Conservation (phyloP, 2,329 filamentous ascomycete species). For the Aspergillus sergii region DNA sequence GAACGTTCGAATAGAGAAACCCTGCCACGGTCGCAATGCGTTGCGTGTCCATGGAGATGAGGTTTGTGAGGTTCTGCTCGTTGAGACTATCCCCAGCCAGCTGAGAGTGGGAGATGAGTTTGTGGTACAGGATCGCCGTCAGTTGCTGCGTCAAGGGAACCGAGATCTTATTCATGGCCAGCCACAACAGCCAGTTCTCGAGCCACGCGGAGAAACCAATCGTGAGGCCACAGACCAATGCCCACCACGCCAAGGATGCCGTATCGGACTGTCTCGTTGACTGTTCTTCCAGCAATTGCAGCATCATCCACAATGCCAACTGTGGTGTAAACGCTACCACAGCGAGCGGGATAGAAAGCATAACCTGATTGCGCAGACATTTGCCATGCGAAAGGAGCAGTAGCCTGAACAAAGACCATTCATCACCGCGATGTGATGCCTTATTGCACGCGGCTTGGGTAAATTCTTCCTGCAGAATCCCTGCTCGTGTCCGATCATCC, state of each 20-base stretch:
- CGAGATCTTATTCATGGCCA: constrained; percentile 3
- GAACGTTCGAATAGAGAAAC: constrained; percentile 67
- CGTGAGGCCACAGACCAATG: background rate
- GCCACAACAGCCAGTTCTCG: constrained; percentile 9
- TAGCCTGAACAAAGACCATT: background rate
- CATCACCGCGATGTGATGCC: background rate
- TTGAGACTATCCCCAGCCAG: background rate
- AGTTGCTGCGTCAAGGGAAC: constrained; percentile 7
- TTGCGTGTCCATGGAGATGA: constrained; percentile 75
- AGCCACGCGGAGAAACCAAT: constrained; percentile 8
- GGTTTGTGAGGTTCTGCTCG: constrained; percentile 54
- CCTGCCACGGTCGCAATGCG: constrained; percentile 70
- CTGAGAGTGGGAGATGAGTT: background rate
- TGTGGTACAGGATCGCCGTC: background rate
- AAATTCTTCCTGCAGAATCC: background rate
- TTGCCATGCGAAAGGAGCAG: background rate
- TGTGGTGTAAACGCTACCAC: constrained; percentile 2
- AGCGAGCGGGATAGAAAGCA: background rate
- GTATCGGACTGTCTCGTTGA: background rate
- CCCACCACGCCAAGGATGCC: background rate
- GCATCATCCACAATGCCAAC: constrained; percentile 1
- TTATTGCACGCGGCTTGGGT: background rate
- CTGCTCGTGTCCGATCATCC: background rate
- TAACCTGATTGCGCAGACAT: background rate
- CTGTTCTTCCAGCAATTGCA: background rate